Percentiles rank a stretch among this genome's conserved stretches.
Conservation (phyloP, 768 basidiomycete genomes). For the Trametes villosa region DNA sequence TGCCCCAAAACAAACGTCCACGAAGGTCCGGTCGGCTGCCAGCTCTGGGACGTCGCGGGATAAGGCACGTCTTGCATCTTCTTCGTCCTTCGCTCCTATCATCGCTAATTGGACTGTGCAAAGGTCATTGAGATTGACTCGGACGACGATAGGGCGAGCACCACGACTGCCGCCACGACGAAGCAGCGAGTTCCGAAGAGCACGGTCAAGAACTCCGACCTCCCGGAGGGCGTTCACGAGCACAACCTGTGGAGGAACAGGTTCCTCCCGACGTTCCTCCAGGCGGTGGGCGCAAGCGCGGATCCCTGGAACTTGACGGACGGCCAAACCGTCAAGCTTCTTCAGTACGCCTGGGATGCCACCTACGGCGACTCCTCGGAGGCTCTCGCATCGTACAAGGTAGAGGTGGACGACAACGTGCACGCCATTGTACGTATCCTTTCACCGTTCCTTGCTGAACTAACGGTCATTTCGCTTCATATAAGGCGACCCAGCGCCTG, state of each 20-base stretch:
- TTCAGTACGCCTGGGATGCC: background rate
- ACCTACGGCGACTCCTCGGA: background rate
- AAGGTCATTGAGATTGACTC: background rate
- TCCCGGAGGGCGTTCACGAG: background rate
- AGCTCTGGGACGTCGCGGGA: too few species aligned
- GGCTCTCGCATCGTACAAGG: too few species aligned
- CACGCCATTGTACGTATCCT: background rate
- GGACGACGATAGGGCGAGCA: background rate
- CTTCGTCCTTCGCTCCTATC: too few species aligned
- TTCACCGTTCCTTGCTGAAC: too few species aligned
- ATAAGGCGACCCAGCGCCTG: background rate
- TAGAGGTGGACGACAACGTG: background rate
- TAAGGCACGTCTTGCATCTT: too few species aligned
- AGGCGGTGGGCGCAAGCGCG: background rate
- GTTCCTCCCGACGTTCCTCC: constrained; percentile 4
- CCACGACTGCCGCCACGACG: background rate
- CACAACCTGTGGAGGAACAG: background rate
- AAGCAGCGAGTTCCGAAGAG: background rate
- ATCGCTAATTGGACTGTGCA: too few species aligned
- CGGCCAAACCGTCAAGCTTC: background rate
- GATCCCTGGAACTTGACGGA: background rate
- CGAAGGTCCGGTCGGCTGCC: background rate
- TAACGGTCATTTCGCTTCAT: background rate
- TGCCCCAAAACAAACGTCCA: background rate
- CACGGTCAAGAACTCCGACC: background rate